Evolutionary conservation across 768 basidiomycete genomes (phyloP), one percentile per base, ranked within the genome.

Genomic region (Boletus rufocinnamomeus): DNA sequence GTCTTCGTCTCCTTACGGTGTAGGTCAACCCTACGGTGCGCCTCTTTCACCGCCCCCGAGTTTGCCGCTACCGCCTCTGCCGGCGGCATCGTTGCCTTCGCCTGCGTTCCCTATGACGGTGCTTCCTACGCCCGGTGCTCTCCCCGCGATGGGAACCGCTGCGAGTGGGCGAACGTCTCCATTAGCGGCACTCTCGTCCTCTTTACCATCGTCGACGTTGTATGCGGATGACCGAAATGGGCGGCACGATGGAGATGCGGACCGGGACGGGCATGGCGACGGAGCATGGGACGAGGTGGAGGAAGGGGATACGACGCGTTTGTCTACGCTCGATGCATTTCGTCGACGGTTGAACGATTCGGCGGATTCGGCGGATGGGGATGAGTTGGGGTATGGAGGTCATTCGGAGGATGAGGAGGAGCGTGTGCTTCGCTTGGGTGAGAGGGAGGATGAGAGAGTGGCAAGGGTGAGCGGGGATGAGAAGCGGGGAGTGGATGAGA

Each of bases 271-370:
- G 8, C 48, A 2, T 32, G 41, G 16, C 21, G 21, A 54, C 2
- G 52, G 6, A 1, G 6, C 6, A 6, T 59, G 52, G 63, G 51
- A 53, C 11, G 62, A 66, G 1, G n/a, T 32, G 10, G 62, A 61
- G 16, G 68, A 65, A n/a, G 63, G 56, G 2, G 13, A 69, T 7
- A 56, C 58, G 59, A 71, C 62, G 38, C 60, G 48, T 19, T 49
- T 69, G 25, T 74, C 65, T 56, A 63, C 71, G 25, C 61, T 71
- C 19, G 59, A 71, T 34, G 68, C 60, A 28, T 70, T 71, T 21
- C 68, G 63, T 40, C 61, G 59, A 44, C 63, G n/a, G 40, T 52
- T 63, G 45, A 47, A 53, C 21, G 68, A 66, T 0, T 52, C 56
- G 25, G 46, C 19, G 17, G 57, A 61, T 9, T 62, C 13, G 27